Evolutionary conservation across 2,329 filamentous ascomycete species (phyloP).

Genomic region (Fusarium bactridioides): DNA sequence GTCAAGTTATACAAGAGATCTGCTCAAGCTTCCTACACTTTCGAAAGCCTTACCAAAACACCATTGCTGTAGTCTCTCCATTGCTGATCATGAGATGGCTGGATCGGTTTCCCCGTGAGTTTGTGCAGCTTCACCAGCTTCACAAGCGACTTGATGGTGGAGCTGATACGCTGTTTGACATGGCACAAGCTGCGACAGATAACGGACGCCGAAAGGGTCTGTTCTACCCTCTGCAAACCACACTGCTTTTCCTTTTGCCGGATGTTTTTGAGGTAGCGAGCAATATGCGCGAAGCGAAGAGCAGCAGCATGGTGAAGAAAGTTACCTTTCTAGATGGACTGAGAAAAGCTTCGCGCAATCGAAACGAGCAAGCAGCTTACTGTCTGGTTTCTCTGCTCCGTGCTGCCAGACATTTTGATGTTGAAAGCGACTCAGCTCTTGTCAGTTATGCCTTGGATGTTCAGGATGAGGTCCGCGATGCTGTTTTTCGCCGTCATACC

Average conservation of each 20-base stretch:
- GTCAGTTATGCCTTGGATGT: conserved; percentile 75
- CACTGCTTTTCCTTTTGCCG: conserved; percentile 69
- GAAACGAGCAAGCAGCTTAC: conserved; percentile 72
- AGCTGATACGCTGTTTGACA: conserved; percentile 74
- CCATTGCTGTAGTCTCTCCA: conserved; percentile 68
- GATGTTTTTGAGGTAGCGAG: conserved; percentile 76
- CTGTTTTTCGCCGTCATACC: conserved; percentile 65
- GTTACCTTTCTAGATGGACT: conserved; percentile 70
- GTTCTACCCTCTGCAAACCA: conserved; percentile 69
- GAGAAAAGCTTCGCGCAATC: conserved; percentile 68
- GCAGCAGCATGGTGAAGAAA: conserved; percentile 69
- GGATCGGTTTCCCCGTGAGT: conserved; percentile 70
- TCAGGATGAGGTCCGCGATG: conserved; percentile 72
- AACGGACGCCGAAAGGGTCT: conserved; percentile 62
- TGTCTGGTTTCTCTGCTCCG: conserved; percentile 70
- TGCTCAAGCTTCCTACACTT: conserved; percentile 73
- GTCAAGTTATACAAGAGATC: conserved; percentile 69
- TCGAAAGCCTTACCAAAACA: conserved; percentile 69
- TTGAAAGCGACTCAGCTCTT: conserved; percentile 68
- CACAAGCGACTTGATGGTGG: conserved; percentile 70
- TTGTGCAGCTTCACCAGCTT: conserved; percentile 67
- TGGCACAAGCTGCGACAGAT: conserved; percentile 69
- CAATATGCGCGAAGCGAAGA: conserved; percentile 70
- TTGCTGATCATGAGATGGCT: conserved; percentile 72
- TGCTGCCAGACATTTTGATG: conserved; percentile 69